Conservation (phyloP, 805 yeast genomes). For the Ogataea corticis region DNA sequence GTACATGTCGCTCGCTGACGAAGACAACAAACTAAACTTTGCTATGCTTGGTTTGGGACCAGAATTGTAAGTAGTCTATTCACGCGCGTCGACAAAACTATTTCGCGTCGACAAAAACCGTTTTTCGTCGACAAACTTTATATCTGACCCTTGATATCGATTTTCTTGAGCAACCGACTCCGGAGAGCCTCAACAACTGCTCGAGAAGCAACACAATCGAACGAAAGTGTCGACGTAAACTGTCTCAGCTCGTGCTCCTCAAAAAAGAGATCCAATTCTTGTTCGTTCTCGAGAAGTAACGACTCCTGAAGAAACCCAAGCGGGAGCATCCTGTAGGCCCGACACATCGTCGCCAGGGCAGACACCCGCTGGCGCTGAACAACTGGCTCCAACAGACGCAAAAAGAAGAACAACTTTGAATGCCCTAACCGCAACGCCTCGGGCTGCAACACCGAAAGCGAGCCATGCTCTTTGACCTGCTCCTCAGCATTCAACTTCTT, state of each 20-base stretch:
- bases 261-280: conserved; percentile 46
- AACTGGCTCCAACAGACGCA: conserved; percentile 49
- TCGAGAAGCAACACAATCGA: conserved; percentile 31
- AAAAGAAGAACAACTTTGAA: conserved; percentile 26
- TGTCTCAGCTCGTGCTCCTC: conserved; percentile 38
- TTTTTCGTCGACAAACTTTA: conserved; percentile 23
- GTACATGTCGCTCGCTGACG: conserved; percentile 66
- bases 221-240: conserved; percentile 27
- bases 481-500: conserved; percentile 35
- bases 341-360: conserved; percentile 55
- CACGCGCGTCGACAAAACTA: too few species aligned
- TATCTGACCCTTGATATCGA: conserved; percentile 91
- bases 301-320: conserved; percentile 19
- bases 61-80: conserved; percentile 33
- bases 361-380: conserved; percentile 57
- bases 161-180: conserved; percentile 46
- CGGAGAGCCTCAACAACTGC: conserved; percentile 23
- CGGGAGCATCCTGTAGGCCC: conserved; percentile 52
- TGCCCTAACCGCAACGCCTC: conserved; percentile 23
- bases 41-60: conserved; percentile 79
- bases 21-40: conserved; percentile 59
- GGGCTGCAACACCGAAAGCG: too few species aligned
- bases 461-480: too few species aligned
- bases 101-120: background rate
- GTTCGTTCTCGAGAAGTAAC: conserved; percentile 32